Base-by-base conservation (phyloP, 768 basidiomycete genomes). In the Fomitopsis pulvina region DNA sequence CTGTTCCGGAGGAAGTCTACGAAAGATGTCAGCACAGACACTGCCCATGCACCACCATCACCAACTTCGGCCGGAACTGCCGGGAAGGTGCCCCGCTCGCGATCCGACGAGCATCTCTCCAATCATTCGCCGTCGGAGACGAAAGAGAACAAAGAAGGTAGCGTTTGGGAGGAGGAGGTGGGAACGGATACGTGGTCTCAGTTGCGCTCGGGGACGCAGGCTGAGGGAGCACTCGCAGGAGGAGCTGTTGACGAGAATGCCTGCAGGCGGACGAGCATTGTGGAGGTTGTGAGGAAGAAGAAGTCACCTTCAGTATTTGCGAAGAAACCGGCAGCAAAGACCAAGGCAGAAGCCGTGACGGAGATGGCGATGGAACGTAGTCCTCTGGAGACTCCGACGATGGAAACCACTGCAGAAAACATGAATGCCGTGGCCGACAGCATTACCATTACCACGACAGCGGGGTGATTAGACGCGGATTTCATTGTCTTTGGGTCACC, bases 1-100 rank as follows among this genome's bases (percentile, higher is more conserved):
- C 49, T 64, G 14, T 63, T 58, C 57, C 52, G 57, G 41, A 54
- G 57, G 32, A 46, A 61, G 28, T 59, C 61, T 45, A 47, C 52
- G 51, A 56, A 52, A 45, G 52, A 57, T 14, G 40, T 52, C 48
- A 47, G 20, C 2, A 8, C 18, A 7, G 41, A 24, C 16, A 34
- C 16, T 24, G 37, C 16, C 5, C 44, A 18, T 27, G 25, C 34
- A 21, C 41, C 28, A 39, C 29, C 29, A 37, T 21, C 4, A 14
- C 50, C 14, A 12, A 16, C 44, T 29, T 16, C 22, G 30, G 32
- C 27, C 25, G 46, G 16, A 1, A 14, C 20, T 16, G n/a, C 11
- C 11, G 34, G 47, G 51, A 21, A 30, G 45, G 34, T 22, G 37
- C 5, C 41, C 26, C 6, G 22, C 14, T 42, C 41, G 25, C 22